Percentiles rank a stretch among this genome's conserved stretches.
Conservation (phyloP, 2,329 filamentous ascomycete species). For the Daldinia eschscholtzii region DNA sequence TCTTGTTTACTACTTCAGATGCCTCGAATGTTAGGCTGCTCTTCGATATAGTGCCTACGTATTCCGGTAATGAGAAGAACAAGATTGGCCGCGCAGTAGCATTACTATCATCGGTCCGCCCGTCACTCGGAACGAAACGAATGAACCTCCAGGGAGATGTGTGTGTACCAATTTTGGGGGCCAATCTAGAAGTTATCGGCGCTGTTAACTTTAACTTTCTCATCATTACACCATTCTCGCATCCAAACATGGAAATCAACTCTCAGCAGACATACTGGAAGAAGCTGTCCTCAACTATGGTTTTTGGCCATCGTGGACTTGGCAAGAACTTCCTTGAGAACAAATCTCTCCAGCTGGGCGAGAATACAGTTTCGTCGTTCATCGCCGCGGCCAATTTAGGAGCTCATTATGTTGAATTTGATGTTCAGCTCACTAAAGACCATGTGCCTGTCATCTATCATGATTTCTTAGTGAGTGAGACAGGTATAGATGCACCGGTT, state of each 20-base stretch:
- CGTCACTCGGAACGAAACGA: slow-evolving; percentile 84
- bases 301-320: slow-evolving; percentile 78
- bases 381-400: slow-evolving; percentile 95
- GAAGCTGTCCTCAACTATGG: slow-evolving; percentile 88
- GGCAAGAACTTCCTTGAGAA: slow-evolving; percentile 91
- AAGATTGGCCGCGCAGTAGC: slow-evolving; percentile 92
- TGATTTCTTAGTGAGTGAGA: slow-evolving; percentile 97
- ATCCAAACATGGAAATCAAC: slow-evolving; percentile 93
- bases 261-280: slow-evolving; percentile 97
- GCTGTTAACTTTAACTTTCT: slow-evolving; percentile 97
- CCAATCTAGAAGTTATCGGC: slow-evolving; percentile 89
- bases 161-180: slow-evolving; percentile 89
- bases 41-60: slow-evolving; percentile 96
- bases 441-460: slow-evolving; percentile 98
- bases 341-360: slow-evolving; percentile 90
- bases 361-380: slow-evolving; percentile 96
- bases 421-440: slow-evolving; percentile 98
- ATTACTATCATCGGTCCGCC: slow-evolving; percentile 86
- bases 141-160: slow-evolving; percentile 94
- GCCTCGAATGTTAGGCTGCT: slow-evolving; percentile 85
- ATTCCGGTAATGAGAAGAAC: slow-evolving; percentile 88
- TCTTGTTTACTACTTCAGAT: slow-evolving; percentile 87
- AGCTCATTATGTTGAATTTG: slow-evolving; percentile 80
- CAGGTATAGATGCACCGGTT: slow-evolving; percentile 95
- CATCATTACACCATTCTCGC: slow-evolving; percentile 92